Base-by-base conservation (phyloP, 2,329 filamentous ascomycete genomes). In the Beauveria sp. region DNA sequence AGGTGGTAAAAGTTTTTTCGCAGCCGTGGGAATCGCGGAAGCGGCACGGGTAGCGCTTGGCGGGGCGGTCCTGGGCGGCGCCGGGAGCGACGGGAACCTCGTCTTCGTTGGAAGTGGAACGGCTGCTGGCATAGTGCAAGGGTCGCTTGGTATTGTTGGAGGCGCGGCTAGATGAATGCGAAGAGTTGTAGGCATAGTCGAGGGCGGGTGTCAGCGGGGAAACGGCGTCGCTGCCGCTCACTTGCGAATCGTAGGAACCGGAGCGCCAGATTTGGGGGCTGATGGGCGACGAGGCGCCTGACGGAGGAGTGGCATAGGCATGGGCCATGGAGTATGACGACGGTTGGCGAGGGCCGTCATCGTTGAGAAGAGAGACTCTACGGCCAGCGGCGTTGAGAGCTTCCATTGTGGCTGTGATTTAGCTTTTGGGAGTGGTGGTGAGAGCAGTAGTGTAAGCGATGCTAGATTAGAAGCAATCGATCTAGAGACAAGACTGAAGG, bases 1-100 rank as follows among this genome's bases (percentile, higher is more conserved):
- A 93, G 3, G 90, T 93, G 62, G 90, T 93, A 71, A 93, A 93
- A 12, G 86, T 90, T 77, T 91, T 90, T 68, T 83, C 84, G 76
- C 90, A 93, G 46, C 85, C 83, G 67, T 86, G 87, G 57, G 81
- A 82, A 65, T 91, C 87, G 40, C 86, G 84, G 70, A 87, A 88
- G 26, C 88, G 86, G 72, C 89, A 92, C 1, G 88, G 87, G 68
- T 90, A 91, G 62, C 87, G 82, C 83, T 87, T 91, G 73, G 79
- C 74, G 62, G 78, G 70, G 64, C 81, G 73, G 67, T 83, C 77
- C 66, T 75, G 69, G 66, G 73, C 64, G 65, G 75, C 69, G 46
- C 77, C 76, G 53, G 73, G 63, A 65, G 75, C 69, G 46, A 77
- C 76, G 54, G 71, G 73, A 66, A 73, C 75, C 66, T 80, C 83